Evolutionary conservation across 2,329 filamentous ascomycete genomes (phyloP).

Genomic region (Aspergillus uvarum): DNA sequence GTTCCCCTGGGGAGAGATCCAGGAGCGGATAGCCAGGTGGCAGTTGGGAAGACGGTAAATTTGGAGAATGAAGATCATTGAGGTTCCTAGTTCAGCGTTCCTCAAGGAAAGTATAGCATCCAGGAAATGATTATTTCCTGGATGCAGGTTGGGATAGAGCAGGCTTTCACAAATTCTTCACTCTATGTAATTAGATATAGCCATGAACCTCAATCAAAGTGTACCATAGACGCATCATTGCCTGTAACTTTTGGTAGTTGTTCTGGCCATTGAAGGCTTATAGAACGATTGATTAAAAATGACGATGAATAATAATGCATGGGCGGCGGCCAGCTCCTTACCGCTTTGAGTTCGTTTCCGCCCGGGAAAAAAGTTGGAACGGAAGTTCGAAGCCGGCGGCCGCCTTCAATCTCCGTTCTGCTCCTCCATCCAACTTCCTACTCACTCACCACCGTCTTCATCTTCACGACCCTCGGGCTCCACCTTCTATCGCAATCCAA

Average conservation of each 20-base stretch:
- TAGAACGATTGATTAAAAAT: no score
- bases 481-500: slow-evolving; percentile 2
- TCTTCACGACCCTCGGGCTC: slow-evolving; percentile 10
- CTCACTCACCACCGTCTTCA: slow-evolving; percentile 11
- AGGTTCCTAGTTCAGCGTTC: not conserved
- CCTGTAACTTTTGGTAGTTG: no score
- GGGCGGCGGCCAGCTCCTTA: slow-evolving; percentile 31
- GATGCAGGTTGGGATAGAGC: not conserved
- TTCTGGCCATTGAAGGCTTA: no score
- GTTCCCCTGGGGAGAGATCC: slow-evolving; percentile 84
- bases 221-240: slow-evolving; percentile 12
- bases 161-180: slow-evolving; percentile 12
- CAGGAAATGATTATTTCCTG: not conserved
- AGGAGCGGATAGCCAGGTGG: slow-evolving; percentile 81
- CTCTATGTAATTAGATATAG: slow-evolving; percentile 24
- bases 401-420: slow-evolving; percentile 26
- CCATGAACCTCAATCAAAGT: slow-evolving; percentile 1
- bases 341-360: slow-evolving; percentile 30
- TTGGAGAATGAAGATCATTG: not conserved
- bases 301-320: slow-evolving; percentile 2
- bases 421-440: not conserved
- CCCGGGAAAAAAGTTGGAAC: slow-evolving; percentile 43
- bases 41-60: slow-evolving; percentile 66
- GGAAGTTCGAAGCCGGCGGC: slow-evolving; percentile 23
- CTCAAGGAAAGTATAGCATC: not conserved